Percentiles rank a stretch among this genome's conserved stretches.
These are phyloP conservation scores for Neurospora africana DNA, from an alignment of 495 filamentous ascomycete genomes.

Conservation along the genomic window DNA sequence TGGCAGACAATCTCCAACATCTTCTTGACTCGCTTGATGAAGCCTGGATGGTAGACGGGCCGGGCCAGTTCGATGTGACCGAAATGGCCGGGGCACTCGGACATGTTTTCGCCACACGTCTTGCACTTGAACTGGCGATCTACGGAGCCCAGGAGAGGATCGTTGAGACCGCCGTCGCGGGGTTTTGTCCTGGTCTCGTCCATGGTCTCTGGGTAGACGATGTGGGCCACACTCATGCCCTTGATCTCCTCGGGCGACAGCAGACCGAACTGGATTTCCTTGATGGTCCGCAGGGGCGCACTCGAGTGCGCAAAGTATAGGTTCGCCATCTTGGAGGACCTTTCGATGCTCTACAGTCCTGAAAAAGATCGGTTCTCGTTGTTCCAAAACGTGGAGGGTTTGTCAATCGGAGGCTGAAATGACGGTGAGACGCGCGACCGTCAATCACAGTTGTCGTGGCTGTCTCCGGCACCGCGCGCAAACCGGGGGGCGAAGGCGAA, in stretches of 20 bases:
- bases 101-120: slow-evolving; percentile 88
- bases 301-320: slow-evolving; percentile 84
- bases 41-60: slow-evolving; percentile 91
- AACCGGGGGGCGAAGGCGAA: slow-evolving; percentile 2
- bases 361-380: background rate
- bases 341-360: slow-evolving; percentile 1
- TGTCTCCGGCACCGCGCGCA: slow-evolving; percentile 5
- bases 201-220: slow-evolving; percentile 97
- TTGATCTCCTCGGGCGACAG: slow-evolving; percentile 96
- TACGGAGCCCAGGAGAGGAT: slow-evolving; percentile 87
- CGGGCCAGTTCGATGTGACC: slow-evolving; percentile 93
- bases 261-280: slow-evolving; percentile 98
- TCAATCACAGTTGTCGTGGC: slow-evolving; percentile 2
- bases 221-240: slow-evolving; percentile 85
- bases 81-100: slow-evolving; percentile 93
- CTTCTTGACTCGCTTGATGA: slow-evolving; percentile 96
- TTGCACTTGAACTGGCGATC: slow-evolving; percentile 88
- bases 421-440: slow-evolving; percentile 4
- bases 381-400: background rate
- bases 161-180: slow-evolving; percentile 80
- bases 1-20: slow-evolving; percentile 95
- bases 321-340: slow-evolving; percentile 66
- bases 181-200: slow-evolving; percentile 84
- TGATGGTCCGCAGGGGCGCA: slow-evolving; percentile 87
- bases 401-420: background rate